Conservation (phyloP, 805 yeast genomes). For the Sugiyamaella qingdaonensis region DNA sequence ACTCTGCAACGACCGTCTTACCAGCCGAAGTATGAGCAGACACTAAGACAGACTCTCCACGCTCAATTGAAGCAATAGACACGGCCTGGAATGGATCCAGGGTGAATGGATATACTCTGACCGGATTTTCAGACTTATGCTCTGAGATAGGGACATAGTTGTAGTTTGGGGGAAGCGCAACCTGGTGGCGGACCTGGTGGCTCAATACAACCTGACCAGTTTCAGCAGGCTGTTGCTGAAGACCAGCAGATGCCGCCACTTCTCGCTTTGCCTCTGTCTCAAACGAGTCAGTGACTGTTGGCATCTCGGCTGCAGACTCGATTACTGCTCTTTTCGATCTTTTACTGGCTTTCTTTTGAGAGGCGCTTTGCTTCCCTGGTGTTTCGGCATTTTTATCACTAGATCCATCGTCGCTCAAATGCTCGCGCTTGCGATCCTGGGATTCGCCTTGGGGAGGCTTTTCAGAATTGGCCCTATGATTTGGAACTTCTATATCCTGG, state of each 20-base stretch:
- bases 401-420: slow-evolving; percentile 3
- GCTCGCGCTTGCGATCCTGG: slow-evolving; percentile 13
- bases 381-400: not conserved
- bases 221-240: slow-evolving; percentile 42
- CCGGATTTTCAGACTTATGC: slow-evolving; percentile 73
- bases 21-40: slow-evolving; percentile 99
- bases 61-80: slow-evolving; percentile 90
- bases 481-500: not conserved
- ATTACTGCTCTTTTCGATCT: slow-evolving; percentile 10
- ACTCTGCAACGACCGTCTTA: slow-evolving; percentile 95
- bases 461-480: not conserved
- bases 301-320: slow-evolving; percentile 27
- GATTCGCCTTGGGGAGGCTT: not conserved
- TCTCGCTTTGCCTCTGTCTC: slow-evolving; percentile 89
- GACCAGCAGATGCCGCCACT: slow-evolving; percentile 76
- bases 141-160: slow-evolving; percentile 84
- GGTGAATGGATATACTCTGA: slow-evolving; percentile 86
- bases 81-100: slow-evolving; percentile 98
- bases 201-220: slow-evolving; percentile 58
- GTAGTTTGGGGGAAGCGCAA: slow-evolving; percentile 89
- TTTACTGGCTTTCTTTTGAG: not conserved
- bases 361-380: not conserved
- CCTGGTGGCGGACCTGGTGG: slow-evolving; percentile 97
- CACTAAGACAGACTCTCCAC: slow-evolving; percentile 90
- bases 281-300: slow-evolving; percentile 80